These are phyloP conservation scores for Acanthochlamys bracteata DNA, from an alignment of 106 monocot species.

Conservation along the genomic window DNA sequence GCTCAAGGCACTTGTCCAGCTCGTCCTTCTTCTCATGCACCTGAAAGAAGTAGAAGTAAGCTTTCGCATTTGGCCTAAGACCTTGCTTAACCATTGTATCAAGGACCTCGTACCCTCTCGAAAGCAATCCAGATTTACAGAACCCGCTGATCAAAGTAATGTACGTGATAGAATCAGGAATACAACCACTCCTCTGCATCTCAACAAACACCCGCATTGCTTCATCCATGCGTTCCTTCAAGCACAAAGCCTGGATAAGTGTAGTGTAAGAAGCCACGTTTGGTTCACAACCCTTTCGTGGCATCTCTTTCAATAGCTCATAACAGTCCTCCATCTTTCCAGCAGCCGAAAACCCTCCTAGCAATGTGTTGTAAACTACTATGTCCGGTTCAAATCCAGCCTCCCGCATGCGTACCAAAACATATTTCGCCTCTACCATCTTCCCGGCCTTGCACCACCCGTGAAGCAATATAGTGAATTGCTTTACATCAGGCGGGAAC, in stretches of 20 bases:
- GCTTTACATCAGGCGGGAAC: conserved; percentile 51
- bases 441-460: conserved; percentile 88
- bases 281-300: conserved; percentile 50
- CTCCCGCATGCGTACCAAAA: conserved; percentile 52
- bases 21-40: conserved; percentile 73
- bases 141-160: conserved; percentile 70
- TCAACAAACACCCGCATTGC: conserved; percentile 76
- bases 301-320: conserved; percentile 58
- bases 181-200: conserved; percentile 44
- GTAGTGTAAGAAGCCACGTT: conserved; percentile 69
- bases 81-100: conserved; percentile 48
- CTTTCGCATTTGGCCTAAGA: conserved; percentile 31
- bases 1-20: conserved; percentile 72
- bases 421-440: conserved; percentile 64
- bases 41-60: conserved; percentile 44
- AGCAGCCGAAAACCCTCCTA: conserved; percentile 47
- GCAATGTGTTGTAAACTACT: conserved; percentile 70
- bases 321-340: conserved; percentile 69
- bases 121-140: conserved; percentile 53
- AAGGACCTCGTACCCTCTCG: conserved; percentile 52
- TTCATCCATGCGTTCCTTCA: conserved; percentile 52
- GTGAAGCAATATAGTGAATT: conserved; percentile 74
- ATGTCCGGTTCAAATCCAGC: conserved; percentile 63
- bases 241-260: conserved; percentile 66
- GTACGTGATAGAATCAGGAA: conserved; percentile 53